Evolutionary conservation across 2,329 filamentous ascomycete species (phyloP), one percentile per base, ranked within the genome.

Genomic region (Raffaelea arxii): DNA sequence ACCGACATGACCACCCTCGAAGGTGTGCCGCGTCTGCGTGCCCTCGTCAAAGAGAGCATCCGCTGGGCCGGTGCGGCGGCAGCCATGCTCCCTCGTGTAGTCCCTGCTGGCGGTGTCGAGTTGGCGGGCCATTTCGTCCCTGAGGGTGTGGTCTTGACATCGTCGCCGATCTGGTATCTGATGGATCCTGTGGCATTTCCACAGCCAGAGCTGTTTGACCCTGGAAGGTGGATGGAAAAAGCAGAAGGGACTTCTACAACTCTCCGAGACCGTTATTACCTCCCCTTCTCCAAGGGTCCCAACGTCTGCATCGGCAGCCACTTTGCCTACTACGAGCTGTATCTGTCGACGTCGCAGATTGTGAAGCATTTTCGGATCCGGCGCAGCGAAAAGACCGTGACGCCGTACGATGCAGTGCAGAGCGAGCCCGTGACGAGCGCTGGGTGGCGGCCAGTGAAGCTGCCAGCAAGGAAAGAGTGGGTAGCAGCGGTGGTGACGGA

Each of bases 161-260:
- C 49, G 4, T 50, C 49, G 14, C 49, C 49, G 2, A 46, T 50
- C 36, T 50, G 46, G 46, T 50, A 50, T 22, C 43, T 50, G 7
- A 43, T 36, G 6, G 43, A 50, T 24, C 6, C 23, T 6, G 32
- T 36, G n/a, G 46, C 49, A 3, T 50, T 46, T 21, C 46, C 49
- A n/a, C 25, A 41, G 21, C 46, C 49, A 4, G 36, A 42, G 16
- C 36, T 41, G 7, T 50, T 46, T 16, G 25, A 50, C 18, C 49
- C 49, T 1, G 48, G 41, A 19, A 35, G 49, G 9, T 50, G 46
- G 46, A 30, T 50, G 4, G n/a, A n/a, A n/a, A 41, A 46, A 4
- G 25, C 41, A 10, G 49, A 50, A 36, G 49, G 21, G 2, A 23
- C 25, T 16, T 41, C 22, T 4, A 3, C 41, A 1, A 35, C 36